Evolutionary conservation across 2,329 filamentous ascomycete genomes (phyloP).

Genomic region (Fusarium virguliforme): DNA sequence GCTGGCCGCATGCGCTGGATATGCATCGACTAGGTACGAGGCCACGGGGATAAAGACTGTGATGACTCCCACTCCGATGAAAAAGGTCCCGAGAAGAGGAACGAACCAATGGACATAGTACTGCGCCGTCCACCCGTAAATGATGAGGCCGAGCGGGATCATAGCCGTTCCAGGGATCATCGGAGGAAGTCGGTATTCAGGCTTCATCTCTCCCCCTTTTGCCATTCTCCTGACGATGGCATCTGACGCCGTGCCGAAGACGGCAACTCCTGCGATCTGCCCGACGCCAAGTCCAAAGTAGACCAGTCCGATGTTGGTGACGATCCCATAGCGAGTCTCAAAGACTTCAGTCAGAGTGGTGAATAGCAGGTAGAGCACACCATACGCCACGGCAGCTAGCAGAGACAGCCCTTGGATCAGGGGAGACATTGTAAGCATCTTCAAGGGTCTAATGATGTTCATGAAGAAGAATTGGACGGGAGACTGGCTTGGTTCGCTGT

Average conservation of each 20-base stretch:
- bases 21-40: neutral
- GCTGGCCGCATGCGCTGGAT: neutral
- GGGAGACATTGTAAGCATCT: conserved; percentile 8
- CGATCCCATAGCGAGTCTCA: conserved; percentile 9
- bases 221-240: conserved; percentile 22
- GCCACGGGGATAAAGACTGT: conserved; percentile 6
- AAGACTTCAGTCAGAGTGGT: neutral
- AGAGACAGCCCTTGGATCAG: conserved; percentile 1
- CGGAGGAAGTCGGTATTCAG: conserved; percentile 44
- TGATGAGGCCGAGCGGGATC: conserved; percentile 45
- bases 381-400: conserved; percentile 58
- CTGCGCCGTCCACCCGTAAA: conserved; percentile 57
- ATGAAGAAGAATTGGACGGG: neutral
- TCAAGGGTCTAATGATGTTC: conserved; percentile 3
- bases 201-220: conserved; percentile 32
- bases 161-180: conserved; percentile 38
- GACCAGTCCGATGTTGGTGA: neutral
- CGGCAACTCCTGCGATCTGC: neutral
- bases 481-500: conserved; percentile 3
- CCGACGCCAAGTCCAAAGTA: conserved; percentile 10
- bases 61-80: conserved; percentile 55
- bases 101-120: conserved; percentile 68
- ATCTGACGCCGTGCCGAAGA: conserved; percentile 45
- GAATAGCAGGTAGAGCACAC: conserved; percentile 66
- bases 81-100: conserved; percentile 62